Percentiles rank a stretch among this genome's conserved stretches.
These are phyloP conservation scores for Vitis hybrid DNA, from an alignment of 177 flowering plant species.

Conservation along the genomic window DNA sequence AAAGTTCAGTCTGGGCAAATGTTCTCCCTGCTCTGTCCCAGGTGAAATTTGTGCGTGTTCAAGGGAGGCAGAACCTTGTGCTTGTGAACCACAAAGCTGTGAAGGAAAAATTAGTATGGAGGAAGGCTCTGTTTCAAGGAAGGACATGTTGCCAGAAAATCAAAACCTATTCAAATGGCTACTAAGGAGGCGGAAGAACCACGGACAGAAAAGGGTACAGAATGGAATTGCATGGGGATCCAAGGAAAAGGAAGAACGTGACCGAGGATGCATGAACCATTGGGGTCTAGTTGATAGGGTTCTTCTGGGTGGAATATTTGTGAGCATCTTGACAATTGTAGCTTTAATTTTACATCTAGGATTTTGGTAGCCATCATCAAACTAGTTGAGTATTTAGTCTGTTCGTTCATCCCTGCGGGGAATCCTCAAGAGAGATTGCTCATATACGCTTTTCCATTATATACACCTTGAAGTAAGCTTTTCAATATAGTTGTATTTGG, in stretches of 20 bases:
- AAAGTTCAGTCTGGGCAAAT: constrained; percentile 10
- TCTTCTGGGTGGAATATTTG: constrained; percentile 59
- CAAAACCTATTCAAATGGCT: constrained; percentile 43
- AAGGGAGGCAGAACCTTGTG: constrained; percentile 37
- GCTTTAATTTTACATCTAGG: constrained; percentile 39
- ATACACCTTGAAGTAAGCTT: too few relatives aligned
- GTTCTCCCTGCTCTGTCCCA: constrained; percentile 25
- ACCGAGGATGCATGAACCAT: constrained; percentile 1
- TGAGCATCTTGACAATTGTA: constrained; percentile 52
- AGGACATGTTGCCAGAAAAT: constrained; percentile 13
- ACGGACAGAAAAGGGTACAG: constrained; percentile 17
- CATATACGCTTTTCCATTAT: too few relatives aligned
- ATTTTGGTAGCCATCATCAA: constrained; percentile 14
- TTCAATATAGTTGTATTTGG: neutral
- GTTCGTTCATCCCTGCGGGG: neutral
- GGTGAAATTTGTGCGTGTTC: constrained; percentile 44
- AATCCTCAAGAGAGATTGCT: neutral
- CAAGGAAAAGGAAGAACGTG: constrained; percentile 16
- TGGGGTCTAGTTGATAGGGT: constrained; percentile 52
- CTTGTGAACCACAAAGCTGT: constrained; percentile 36
- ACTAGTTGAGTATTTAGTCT: neutral
- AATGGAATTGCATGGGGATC: constrained; percentile 13
- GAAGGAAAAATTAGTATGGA: constrained; percentile 21
- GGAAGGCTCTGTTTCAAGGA: constrained; percentile 7
- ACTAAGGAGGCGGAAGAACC: constrained; percentile 49